Evolutionary conservation across 139 green algal species (phyloP).

Genomic region (Yamagishiella unicocca): DNA sequence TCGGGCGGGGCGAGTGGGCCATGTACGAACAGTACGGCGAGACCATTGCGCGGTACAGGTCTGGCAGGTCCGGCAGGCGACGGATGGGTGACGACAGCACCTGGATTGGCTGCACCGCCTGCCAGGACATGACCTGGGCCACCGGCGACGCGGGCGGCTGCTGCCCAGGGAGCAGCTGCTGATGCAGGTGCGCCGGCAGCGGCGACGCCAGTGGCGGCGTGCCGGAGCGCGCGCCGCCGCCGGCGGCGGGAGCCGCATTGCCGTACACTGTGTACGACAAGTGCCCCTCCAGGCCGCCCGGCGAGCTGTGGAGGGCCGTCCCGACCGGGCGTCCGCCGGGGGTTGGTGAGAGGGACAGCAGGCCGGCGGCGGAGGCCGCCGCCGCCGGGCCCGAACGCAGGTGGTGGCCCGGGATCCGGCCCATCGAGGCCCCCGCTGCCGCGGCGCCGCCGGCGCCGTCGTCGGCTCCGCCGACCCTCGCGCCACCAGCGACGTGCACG

Average conservation of each 20-base stretch:
- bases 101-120: constrained; percentile 40
- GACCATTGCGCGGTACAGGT: constrained; percentile 43
- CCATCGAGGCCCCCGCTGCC: too few species aligned
- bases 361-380: not conserved
- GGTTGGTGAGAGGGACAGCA: not conserved
- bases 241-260: not conserved
- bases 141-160: constrained; percentile 30
- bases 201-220: not conserved
- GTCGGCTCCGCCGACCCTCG: not conserved
- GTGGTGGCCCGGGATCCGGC: too few species aligned
- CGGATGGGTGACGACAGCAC: constrained; percentile 40
- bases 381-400: not conserved
- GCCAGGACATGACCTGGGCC: constrained; percentile 34
- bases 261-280: constrained; percentile 18
- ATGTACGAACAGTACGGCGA: constrained; percentile 45
- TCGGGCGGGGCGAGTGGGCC: not conserved
- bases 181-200: constrained; percentile 16
- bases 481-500: not conserved
- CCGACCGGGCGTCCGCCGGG: not conserved
- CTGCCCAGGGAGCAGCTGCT: not conserved
- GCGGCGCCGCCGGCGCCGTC: not conserved
- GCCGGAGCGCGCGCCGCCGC: not conserved
- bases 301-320: not conserved
- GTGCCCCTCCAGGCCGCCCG: not conserved
- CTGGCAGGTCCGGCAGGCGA: constrained; percentile 17